Evolutionary conservation across 2,329 filamentous ascomycete species (phyloP).

Genomic region (Drechslerella stenobrocha): DNA sequence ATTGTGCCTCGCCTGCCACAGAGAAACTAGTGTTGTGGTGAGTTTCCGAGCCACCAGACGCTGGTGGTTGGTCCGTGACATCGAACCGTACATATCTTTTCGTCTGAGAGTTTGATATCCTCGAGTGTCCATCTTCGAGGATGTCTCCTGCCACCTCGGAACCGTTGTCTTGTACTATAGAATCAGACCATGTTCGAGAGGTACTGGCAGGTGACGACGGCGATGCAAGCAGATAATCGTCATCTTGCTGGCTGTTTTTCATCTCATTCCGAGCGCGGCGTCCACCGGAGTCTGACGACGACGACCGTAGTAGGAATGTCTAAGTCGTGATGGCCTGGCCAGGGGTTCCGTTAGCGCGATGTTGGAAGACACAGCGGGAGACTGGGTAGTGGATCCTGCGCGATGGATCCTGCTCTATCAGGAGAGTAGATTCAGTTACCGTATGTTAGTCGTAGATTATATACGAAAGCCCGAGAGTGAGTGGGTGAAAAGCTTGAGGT

Average conservation of each 20-base stretch:
- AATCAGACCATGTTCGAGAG: constrained; percentile 3
- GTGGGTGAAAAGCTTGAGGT: too few species aligned
- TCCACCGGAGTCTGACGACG: constrained; percentile 9
- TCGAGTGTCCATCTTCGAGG: neutral
- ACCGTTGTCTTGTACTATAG: neutral
- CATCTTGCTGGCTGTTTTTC: constrained; percentile 43
- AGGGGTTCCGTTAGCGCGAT: neutral
- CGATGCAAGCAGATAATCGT: constrained; percentile 23
- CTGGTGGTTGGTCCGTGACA: constrained; percentile 13
- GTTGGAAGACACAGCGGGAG: neutral
- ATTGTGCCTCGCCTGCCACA: constrained; percentile 55
- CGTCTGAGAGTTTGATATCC: constrained; percentile 16
- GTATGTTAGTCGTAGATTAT: too few species aligned
- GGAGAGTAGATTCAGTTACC: too few species aligned
- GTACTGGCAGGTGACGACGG: constrained; percentile 28
- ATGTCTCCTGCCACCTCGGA: neutral
- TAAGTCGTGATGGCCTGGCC: neutral
- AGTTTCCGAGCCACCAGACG: neutral
- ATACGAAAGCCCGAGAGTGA: too few species aligned
- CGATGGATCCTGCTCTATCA: neutral
- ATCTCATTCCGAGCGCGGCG: constrained; percentile 44
- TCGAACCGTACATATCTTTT: constrained; percentile 41
- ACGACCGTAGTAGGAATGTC: neutral
- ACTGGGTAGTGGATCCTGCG: neutral
- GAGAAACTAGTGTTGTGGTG: constrained; percentile 28